Evolutionary conservation across 2,329 filamentous ascomycete species (phyloP).

Genomic region (Chrysoporthe cubensis): DNA sequence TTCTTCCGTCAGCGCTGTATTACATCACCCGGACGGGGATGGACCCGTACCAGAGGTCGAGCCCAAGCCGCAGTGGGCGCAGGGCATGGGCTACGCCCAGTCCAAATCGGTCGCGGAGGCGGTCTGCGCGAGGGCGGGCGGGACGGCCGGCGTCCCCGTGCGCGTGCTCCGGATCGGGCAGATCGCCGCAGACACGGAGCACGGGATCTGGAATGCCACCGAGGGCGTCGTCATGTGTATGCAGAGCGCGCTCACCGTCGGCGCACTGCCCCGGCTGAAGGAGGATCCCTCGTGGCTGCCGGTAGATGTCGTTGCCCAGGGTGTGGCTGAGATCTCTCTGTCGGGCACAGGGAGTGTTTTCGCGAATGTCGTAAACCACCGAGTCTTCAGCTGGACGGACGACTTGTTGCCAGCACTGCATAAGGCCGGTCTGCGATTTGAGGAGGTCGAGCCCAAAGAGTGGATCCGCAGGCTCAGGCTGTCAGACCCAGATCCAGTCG

Average conservation of each 20-base stretch:
- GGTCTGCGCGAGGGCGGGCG: conserved; percentile 42
- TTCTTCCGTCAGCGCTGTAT: conserved; percentile 52
- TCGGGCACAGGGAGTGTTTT: conserved; percentile 40
- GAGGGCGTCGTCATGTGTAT: conserved; percentile 59
- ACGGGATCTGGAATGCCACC: conserved; percentile 55
- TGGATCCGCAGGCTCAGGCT: conserved; percentile 49
- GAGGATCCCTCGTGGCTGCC: conserved; percentile 52
- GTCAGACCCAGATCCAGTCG: conserved; percentile 48
- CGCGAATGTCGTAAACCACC: conserved; percentile 53
- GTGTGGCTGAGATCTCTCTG: conserved; percentile 44
- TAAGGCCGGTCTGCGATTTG: conserved; percentile 49
- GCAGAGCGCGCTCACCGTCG: conserved; percentile 47
- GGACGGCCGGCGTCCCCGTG: conserved; percentile 36
- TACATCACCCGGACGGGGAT: conserved; percentile 34
- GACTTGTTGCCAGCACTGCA: conserved; percentile 54
- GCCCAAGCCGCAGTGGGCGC: conserved; percentile 43
- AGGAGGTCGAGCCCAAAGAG: conserved; percentile 46
- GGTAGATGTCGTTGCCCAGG: conserved; percentile 48
- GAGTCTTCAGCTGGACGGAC: conserved; percentile 52
- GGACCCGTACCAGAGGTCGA: conserved; percentile 41
- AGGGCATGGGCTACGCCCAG: conserved; percentile 48
- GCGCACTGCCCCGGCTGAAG: conserved; percentile 48
- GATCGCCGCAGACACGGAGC: conserved; percentile 50
- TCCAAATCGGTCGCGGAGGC: conserved; percentile 47
- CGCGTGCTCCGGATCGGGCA: conserved; percentile 54